Percentiles rank a stretch among this genome's conserved stretches.
These are phyloP conservation scores for Nakazawaea populi DNA, from an alignment of 805 yeast species.

Conservation along the genomic window DNA sequence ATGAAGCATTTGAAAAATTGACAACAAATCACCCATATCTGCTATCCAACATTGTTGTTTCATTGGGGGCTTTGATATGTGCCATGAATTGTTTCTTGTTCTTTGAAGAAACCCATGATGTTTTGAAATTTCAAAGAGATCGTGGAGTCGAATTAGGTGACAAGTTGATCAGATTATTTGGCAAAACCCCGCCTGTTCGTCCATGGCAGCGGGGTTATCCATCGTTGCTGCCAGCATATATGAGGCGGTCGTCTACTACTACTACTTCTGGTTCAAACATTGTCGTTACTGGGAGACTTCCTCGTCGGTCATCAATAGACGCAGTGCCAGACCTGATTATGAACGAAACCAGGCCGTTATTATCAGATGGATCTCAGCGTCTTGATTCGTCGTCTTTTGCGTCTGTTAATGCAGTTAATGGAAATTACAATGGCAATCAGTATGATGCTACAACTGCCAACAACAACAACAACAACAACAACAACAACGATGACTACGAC, in stretches of 20 bases:
- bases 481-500: not conserved
- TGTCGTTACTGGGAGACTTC: not conserved
- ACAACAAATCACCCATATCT: slow-evolving; percentile 39
- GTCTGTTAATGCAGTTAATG: too few species aligned
- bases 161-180: slow-evolving; percentile 15
- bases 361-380: not conserved
- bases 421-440: too few species aligned
- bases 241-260: not conserved
- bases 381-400: too few species aligned
- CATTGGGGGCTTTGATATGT: slow-evolving; percentile 25
- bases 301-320: not conserved
- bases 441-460: not conserved
- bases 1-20: slow-evolving; percentile 18
- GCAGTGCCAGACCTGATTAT: not conserved
- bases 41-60: slow-evolving; percentile 41
- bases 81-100: slow-evolving; percentile 39
- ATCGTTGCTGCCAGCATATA: not conserved
- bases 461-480: not conserved
- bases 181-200: slow-evolving; percentile 11
- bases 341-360: not conserved
- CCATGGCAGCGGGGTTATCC: slow-evolving; percentile 5
- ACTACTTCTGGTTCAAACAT: not conserved
- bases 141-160: slow-evolving; percentile 42
- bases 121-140: slow-evolving; percentile 27
- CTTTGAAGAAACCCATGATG: slow-evolving; percentile 47